These are phyloP conservation scores for Taphrina communis DNA, from an alignment of 1,139 yeast genomes.

Conservation along the genomic window DNA sequence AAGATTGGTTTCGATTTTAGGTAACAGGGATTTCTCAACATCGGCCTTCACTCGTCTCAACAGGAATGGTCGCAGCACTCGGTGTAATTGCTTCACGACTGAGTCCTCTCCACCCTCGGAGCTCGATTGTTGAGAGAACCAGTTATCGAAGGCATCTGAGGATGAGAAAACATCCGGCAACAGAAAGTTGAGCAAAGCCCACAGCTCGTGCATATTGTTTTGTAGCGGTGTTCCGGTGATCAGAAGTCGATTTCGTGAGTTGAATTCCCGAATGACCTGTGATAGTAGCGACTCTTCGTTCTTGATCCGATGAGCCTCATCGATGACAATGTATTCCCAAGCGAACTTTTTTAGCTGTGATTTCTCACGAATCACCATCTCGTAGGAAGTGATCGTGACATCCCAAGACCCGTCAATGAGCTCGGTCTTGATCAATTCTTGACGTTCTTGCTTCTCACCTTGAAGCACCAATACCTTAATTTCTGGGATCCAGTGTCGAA, in stretches of 20 bases:
- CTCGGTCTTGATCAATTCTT: constrained; percentile 62
- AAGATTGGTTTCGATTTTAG: constrained; percentile 83
- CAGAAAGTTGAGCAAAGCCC: constrained; percentile 90
- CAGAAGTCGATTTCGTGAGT: constrained; percentile 79
- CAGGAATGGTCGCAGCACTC: constrained; percentile 85
- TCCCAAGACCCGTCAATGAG: constrained; percentile 80
- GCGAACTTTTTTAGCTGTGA: constrained; percentile 75
- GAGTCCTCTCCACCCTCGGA: constrained; percentile 58
- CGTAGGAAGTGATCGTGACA: constrained; percentile 87
- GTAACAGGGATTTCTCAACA: constrained; percentile 87
- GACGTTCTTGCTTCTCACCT: constrained; percentile 81
- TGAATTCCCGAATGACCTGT: constrained; percentile 84
- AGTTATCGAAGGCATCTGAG: constrained; percentile 83
- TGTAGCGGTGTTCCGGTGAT: constrained; percentile 97
- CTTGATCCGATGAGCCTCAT: constrained; percentile 96
- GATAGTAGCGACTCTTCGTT: constrained; percentile 90
- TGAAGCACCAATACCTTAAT: constrained; percentile 82
- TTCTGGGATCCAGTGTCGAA: constrained; percentile 95
- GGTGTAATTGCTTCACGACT: constrained; percentile 84
- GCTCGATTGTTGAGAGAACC: constrained; percentile 66
- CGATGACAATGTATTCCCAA: constrained; percentile 94
- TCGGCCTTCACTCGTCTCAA: constrained; percentile 89
- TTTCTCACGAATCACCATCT: constrained; percentile 89
- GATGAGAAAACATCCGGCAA: constrained; percentile 95
- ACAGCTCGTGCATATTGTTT: constrained; percentile 89